These are phyloP conservation scores for Penicillium pancosmium DNA, from an alignment of 495 filamentous ascomycete genomes.

Conservation along the genomic window DNA sequence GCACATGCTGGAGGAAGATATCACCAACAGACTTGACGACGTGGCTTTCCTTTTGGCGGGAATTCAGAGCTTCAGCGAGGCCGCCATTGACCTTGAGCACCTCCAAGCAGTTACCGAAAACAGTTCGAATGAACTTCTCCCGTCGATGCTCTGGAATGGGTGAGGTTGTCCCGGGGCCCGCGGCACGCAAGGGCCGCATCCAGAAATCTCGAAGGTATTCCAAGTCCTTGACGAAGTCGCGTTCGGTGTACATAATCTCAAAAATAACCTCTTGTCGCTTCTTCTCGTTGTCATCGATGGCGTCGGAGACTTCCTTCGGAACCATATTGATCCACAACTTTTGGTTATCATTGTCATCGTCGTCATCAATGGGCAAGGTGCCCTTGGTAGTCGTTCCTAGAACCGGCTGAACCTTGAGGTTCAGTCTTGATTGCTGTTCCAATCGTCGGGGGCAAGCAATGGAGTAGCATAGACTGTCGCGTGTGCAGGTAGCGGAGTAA, in stretches of 20 bases:
- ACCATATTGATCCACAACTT: constrained; percentile 99
- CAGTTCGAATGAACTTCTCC: constrained; percentile 88
- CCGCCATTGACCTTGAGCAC: constrained; percentile 87
- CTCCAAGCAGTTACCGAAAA: constrained; percentile 96
- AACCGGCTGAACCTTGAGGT: constrained; percentile 87
- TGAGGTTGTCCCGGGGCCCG: constrained; percentile 65
- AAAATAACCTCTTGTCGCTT: constrained; percentile 98
- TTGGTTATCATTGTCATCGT: constrained; percentile 88
- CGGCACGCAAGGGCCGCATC: constrained; percentile 85
- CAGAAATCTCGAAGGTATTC: constrained; percentile 99
- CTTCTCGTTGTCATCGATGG: constrained; percentile 86
- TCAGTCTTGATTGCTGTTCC: constrained; percentile 92
- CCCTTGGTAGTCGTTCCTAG: constrained; percentile 77
- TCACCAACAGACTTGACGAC: constrained; percentile 91
- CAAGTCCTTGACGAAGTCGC: constrained; percentile 98
- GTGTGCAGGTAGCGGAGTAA: constrained; percentile 96
- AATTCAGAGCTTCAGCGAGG: constrained; percentile 83
- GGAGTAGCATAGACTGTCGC: constrained; percentile 94
- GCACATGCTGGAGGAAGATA: constrained; percentile 90
- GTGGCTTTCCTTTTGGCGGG: constrained; percentile 84
- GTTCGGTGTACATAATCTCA: constrained; percentile 97
- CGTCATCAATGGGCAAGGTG: constrained; percentile 75
- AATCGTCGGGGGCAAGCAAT: constrained; percentile 94
- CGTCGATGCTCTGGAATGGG: constrained; percentile 87
- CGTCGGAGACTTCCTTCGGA: constrained; percentile 89